phyloP scores from a whole-genome alignment of 805 yeast genomes.

The Wickerhamomyces hampshirensis region DNA sequence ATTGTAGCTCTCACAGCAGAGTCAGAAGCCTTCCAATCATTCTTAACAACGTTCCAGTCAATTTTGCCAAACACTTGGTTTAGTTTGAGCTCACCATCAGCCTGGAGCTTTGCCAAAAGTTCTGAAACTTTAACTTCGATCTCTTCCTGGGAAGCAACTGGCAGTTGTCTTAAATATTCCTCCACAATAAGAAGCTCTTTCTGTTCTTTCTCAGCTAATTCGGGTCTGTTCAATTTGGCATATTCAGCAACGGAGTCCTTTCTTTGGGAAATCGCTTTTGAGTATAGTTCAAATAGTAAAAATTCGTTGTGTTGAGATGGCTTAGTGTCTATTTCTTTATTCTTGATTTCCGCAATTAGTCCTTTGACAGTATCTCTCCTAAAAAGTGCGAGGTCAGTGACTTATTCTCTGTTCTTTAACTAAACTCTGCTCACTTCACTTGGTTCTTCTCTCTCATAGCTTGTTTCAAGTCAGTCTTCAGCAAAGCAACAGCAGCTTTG shows the following conservation, averaged over 20 bases:
- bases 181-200: constrained; percentile 40
- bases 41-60: constrained; percentile 28
- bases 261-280: constrained; percentile 45
- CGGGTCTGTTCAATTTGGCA: constrained; percentile 39
- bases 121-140: constrained; percentile 29
- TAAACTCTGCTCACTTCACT: constrained; percentile 17
- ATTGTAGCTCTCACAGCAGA: constrained; percentile 27
- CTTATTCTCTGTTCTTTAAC: not conserved
- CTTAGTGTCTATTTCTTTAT: constrained; percentile 37
- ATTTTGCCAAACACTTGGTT: constrained; percentile 29
- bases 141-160: constrained; percentile 45
- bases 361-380: constrained; percentile 41
- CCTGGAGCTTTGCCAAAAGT: constrained; percentile 21
- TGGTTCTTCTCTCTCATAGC: constrained; percentile 45
- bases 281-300: constrained; percentile 31
- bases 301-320: constrained; percentile 30
- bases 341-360: constrained; percentile 38
- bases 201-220: constrained; percentile 49
- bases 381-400: not conserved
- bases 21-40: constrained; percentile 35
- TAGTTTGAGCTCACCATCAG: constrained; percentile 20
- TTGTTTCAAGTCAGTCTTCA: constrained; percentile 40
- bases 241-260: constrained; percentile 46
- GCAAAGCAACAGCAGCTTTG: constrained; percentile 25
- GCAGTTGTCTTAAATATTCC: constrained; percentile 34